Evolutionary conservation across 176 grass and related monocot genomes (phyloP).

Genomic region (Cenchrus fungigraminus): DNA sequence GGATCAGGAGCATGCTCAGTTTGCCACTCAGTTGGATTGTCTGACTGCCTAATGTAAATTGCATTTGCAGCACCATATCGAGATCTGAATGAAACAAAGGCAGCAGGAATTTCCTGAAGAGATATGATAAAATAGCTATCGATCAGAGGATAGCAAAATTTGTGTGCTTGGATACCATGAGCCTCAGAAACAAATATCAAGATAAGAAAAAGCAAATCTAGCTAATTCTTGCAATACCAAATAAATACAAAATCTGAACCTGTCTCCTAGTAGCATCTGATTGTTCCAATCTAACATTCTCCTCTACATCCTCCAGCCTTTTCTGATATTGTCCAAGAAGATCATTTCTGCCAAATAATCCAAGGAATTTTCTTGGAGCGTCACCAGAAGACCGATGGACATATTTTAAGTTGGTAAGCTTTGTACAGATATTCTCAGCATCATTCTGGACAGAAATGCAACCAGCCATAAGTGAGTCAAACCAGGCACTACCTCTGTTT

Average conservation of each 20-base stretch:
- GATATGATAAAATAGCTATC: conserved; percentile 20
- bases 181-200: conserved; percentile 27
- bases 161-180: not conserved
- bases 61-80: conserved; percentile 71
- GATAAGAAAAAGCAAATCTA: not conserved
- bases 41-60: conserved; percentile 74
- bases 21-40: conserved; percentile 88
- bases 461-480: conserved; percentile 26
- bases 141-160: conserved; percentile 22
- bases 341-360: conserved; percentile 73
- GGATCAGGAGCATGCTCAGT: conserved; percentile 87
- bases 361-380: conserved; percentile 57
- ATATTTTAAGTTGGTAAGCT: conserved; percentile 73
- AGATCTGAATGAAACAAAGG: conserved; percentile 92
- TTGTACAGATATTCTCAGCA: conserved; percentile 71
- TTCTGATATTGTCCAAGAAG: conserved; percentile 54
- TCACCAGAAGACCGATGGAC: conserved; percentile 30
- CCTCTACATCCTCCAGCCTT: conserved; percentile 81
- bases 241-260: conserved; percentile 47
- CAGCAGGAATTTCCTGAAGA: conserved; percentile 76
- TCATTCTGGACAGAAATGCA: conserved; percentile 71
- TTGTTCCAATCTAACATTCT: conserved; percentile 88
- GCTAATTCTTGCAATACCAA: not conserved
- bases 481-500: not conserved
- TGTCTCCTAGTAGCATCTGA: conserved; percentile 66